Percentiles rank a stretch among this genome's conserved stretches.
Conservation (phyloP, 1,284 basidiomycete species). For the Cutaneotrichosporon sp. region DNA sequence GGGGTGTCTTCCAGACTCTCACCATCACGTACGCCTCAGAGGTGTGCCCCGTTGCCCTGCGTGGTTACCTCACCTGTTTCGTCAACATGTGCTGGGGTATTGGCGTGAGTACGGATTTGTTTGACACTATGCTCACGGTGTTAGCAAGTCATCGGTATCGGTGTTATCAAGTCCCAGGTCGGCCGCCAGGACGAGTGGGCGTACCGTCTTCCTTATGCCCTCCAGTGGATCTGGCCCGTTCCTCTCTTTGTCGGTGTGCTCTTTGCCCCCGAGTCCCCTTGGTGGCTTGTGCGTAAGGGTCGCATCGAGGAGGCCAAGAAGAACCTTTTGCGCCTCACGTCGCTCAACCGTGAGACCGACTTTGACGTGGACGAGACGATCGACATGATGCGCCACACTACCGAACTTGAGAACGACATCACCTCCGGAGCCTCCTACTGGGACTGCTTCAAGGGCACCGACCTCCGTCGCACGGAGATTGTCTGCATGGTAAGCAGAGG, state of each 20-base stretch:
- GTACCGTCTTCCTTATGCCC: constrained; percentile 38
- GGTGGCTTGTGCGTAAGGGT: constrained; percentile 24
- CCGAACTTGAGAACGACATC: constrained; percentile 34
- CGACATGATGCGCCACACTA: constrained; percentile 48
- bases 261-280: constrained; percentile 27
- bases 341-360: constrained; percentile 32
- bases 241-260: constrained; percentile 33
- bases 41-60: constrained; percentile 43
- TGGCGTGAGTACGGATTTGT: constrained; percentile 10
- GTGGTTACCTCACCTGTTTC: constrained; percentile 43
- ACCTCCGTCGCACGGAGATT: constrained; percentile 45
- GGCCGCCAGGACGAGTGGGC: constrained; percentile 32
- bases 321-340: constrained; percentile 44
- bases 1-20: constrained; percentile 33
- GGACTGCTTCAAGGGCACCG: constrained; percentile 50
- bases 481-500: constrained; percentile 26
- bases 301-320: constrained; percentile 50
- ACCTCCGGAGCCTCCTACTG: constrained; percentile 42
- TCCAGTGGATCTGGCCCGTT: constrained; percentile 42
- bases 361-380: constrained; percentile 48
- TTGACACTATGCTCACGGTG: background rate
- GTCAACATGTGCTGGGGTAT: constrained; percentile 46
- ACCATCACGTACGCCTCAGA: constrained; percentile 35
- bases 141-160: constrained; percentile 38
- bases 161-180: constrained; percentile 41